Base-by-base conservation (phyloP, 371 early-diverging fungal species). In the Mucor indicus region DNA sequence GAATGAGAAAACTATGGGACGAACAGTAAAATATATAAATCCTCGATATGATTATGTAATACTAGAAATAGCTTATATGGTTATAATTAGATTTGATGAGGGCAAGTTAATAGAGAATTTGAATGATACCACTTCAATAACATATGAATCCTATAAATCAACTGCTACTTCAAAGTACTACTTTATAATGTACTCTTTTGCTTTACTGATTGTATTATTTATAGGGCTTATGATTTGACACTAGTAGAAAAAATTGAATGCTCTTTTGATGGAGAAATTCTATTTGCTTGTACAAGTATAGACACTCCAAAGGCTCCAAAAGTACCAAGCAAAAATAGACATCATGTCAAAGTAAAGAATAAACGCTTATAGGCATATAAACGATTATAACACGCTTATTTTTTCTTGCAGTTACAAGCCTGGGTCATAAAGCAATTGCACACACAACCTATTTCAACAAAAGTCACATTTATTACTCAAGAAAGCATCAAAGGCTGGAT, bases 1-100 rank as follows among this genome's bases (percentile, higher is more conserved):
- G 81, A n/a, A 81, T 80, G 61, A 62, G 87, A 25, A 81, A 80
- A 41, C 51, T 84, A 13, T 84, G 82, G 82, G 84, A 84, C 62
- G 57, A 60, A 29, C 50, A 69, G 76, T 75, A 57, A n/a, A n/a
- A n/a, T n/a, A n/a, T n/a, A n/a, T n/a, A n/a, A n/a, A n/a, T n/a
- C n/a, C n/a, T n/a, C n/a, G n/a, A n/a, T n/a, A n/a, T n/a, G n/a
- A n/a, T n/a, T n/a, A n/a, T n/a, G n/a, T n/a, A n/a, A n/a, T n/a
- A n/a, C n/a, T n/a, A n/a, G n/a, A n/a, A n/a, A n/a, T n/a, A n/a
- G n/a, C n/a, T n/a, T n/a, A n/a, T n/a, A n/a, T n/a, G n/a, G n/a
- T n/a, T n/a, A n/a, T n/a, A n/a, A 13, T 32, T 43, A 75, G 81
- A 40, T 81, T 77, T 52, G 74, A 75, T 12, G 79, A 81, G 40